These are phyloP conservation scores for Medicago lupulina DNA, from an alignment of 306 rosid genomes.

Conservation along the genomic window DNA sequence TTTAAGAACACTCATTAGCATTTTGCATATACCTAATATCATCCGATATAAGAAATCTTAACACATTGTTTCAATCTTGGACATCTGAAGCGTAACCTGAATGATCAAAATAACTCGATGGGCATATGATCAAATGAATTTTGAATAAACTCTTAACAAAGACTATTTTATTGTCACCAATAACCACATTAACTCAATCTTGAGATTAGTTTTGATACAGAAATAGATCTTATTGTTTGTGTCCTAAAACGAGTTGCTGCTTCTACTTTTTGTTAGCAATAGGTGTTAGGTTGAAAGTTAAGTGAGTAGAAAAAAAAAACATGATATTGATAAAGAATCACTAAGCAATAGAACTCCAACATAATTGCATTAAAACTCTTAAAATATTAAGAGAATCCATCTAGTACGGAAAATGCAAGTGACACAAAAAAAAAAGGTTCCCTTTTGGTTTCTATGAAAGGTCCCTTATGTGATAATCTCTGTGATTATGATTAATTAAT, in stretches of 20 bases:
- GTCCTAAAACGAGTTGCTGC: conserved; percentile 32
- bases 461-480: not conserved
- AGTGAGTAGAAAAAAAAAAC: not conserved
- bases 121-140: no score
- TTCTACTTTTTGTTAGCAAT: conserved; percentile 24
- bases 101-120: no score
- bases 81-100: no score
- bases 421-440: conserved; percentile 13
- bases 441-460: conserved; percentile 47
- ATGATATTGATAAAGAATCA: not conserved
- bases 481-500: not conserved
- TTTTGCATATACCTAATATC: no score
- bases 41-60: no score
- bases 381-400: conserved; percentile 25
- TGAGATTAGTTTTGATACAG: not conserved
- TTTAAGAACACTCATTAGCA: no score
- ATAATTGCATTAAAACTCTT: conserved; percentile 29
- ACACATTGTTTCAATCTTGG: no score
- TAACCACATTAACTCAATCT: not conserved
- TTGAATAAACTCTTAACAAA: no score
- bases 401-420: conserved; percentile 45
- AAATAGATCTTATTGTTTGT: conserved; percentile 10
- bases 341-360: not conserved
- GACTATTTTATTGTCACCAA: no score
- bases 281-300: conserved; percentile 54